Base-by-base conservation (phyloP, 768 basidiomycete genomes). In the Mrakia hoshinonis region DNA sequence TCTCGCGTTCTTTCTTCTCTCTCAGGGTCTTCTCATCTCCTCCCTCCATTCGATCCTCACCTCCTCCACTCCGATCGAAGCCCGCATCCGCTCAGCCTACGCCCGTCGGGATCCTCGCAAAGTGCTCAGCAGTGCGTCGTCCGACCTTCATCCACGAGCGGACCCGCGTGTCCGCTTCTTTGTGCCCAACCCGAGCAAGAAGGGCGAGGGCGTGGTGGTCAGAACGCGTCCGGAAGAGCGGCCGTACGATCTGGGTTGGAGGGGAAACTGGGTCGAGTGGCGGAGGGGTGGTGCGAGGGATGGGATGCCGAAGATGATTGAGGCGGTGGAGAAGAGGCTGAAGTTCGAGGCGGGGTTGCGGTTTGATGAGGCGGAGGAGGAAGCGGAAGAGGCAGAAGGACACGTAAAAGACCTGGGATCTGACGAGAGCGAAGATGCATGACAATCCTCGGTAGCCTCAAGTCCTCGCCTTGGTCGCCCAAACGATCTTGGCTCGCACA, bases 181-280 rank as follows among this genome's bases (percentile, higher is more conserved):
- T 26, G 24, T 68, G 29, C 67, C 67, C 26, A 39, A 31, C 26
- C 38, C 67, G 3, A n/a, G n/a, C 1, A 43, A 43, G 52, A 39
- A 36, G 10, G 34, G 34, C 22, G 52, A 12, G 47, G 67, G 67
- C 20, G 36, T 29, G 11, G 67, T 46, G 34, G 47, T 68, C 22
- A 24, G n/a, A 22, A 68, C 67, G 22, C 13, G 67, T 12, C 10
- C 36, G 12, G 67, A 39, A 12, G 67, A 68, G 38, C 29, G 52
- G 47, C 51, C 48, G 9, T 68, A 52, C n/a, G 51, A 68, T 39
- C 36, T 68, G 36, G 67, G 67, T 5, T 52, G 67, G 49, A 34
- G 22, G 22, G 31, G n/a, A 34, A 68, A 68, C 43, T 43, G 29
- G 51, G 26, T 20, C 18, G 1, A 2, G 24, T 39, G 36, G 31